These are phyloP conservation scores for Trichoderma atroviride DNA, from an alignment of 2,329 filamentous ascomycete species.

Conservation along the genomic window DNA sequence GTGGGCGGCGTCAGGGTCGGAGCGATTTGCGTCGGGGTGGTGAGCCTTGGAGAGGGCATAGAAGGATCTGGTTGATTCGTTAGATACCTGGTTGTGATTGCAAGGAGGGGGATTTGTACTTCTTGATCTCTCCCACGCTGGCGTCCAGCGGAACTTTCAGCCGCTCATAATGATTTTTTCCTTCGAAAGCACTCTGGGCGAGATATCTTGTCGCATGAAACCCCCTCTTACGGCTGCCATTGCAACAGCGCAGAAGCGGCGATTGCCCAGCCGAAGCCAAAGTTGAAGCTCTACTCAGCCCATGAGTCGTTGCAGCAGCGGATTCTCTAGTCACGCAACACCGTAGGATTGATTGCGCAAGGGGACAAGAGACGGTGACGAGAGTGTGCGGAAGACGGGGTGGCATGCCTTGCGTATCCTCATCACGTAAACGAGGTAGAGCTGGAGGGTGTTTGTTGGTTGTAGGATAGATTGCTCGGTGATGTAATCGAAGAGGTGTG, in stretches of 20 bases:
- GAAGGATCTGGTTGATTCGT: constrained; percentile 61
- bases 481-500: not conserved
- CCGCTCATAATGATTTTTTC: constrained; percentile 76
- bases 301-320: not conserved
- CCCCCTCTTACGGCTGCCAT: constrained; percentile 30
- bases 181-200: constrained; percentile 31
- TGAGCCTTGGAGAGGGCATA: constrained; percentile 88
- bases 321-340: not conserved
- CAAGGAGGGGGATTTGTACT: constrained; percentile 49
- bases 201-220: constrained; percentile 27
- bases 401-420: constrained; percentile 58
- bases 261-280: not conserved
- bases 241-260: constrained; percentile 22
- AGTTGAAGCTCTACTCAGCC: not conserved
- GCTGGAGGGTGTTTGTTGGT: not conserved
- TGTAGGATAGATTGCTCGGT: not conserved
- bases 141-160: constrained; percentile 73
- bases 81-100: not conserved
- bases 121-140: constrained; percentile 79
- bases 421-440: constrained; percentile 47
- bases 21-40: constrained; percentile 88
- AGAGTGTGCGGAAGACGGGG: constrained; percentile 43
- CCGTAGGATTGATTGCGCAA: constrained; percentile 16
- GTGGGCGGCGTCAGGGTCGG: constrained; percentile 69
- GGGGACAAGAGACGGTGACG: constrained; percentile 24